A percentile compares a stretch with the other conserved stretches of the same genome.
These are phyloP conservation scores for Aspergillus wentii DNA, from an alignment of 495 filamentous ascomycete species.

Conservation along the genomic window DNA sequence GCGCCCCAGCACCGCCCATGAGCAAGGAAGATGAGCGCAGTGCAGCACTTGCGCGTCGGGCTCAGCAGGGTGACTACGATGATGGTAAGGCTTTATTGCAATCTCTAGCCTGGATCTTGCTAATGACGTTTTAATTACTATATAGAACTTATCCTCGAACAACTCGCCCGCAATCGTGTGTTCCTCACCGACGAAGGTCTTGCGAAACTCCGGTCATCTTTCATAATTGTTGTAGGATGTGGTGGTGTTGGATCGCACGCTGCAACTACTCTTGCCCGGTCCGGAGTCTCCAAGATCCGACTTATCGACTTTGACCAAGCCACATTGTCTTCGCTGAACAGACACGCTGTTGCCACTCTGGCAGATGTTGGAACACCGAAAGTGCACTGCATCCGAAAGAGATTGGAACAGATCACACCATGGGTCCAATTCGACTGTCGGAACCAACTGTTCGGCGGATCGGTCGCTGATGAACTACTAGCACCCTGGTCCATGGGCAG, in stretches of 20 bases:
- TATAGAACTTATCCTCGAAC: conserved; percentile 84
- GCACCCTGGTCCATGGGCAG: conserved; percentile 48
- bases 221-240: conserved; percentile 85
- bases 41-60: conserved; percentile 70
- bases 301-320: conserved; percentile 99
- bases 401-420: conserved; percentile 79
- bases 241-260: conserved; percentile 95
- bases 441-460: conserved; percentile 75
- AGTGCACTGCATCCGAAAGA: conserved; percentile 72
- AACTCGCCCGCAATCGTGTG: conserved; percentile 89
- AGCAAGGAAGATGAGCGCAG: conserved; percentile 76
- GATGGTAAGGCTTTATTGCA: conserved; percentile 50
- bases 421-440: conserved; percentile 88
- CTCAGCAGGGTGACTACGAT: conserved; percentile 85
- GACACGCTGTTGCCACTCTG: conserved; percentile 90
- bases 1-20: conserved; percentile 53
- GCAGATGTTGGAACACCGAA: conserved; percentile 95
- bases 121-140: conserved; percentile 8
- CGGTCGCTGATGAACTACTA: conserved; percentile 59
- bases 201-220: conserved; percentile 68
- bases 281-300: conserved; percentile 79
- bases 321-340: conserved; percentile 84
- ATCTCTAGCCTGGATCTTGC: neutral
- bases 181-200: conserved; percentile 85
- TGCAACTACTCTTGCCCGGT: conserved; percentile 78